Percentiles rank a stretch among this genome's conserved stretches.
phyloP scores from a whole-genome alignment of 768 basidiomycete species.

The Russula dissimulans region DNA sequence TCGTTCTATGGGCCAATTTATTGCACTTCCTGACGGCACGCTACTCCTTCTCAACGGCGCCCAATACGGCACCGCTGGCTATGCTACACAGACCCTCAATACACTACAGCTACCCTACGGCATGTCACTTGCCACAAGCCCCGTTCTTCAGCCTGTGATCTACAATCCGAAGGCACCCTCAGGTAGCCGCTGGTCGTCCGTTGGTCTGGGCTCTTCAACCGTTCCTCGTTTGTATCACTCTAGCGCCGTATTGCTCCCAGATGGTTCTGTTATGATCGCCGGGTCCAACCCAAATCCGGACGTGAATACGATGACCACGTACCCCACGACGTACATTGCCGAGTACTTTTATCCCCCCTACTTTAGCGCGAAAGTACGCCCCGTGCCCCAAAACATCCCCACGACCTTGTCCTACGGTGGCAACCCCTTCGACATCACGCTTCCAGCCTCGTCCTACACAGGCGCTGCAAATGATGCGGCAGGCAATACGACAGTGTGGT shows the following conservation, averaged over 20 bases:
- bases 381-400: neutral
- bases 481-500: neutral
- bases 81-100: neutral
- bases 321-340: neutral
- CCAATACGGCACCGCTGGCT: neutral
- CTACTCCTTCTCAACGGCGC: conserved; percentile 2
- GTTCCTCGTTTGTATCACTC: conserved; percentile 8
- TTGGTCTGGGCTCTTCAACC: neutral
- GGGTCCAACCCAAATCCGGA: conserved; percentile 4
- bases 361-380: neutral
- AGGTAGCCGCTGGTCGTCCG: neutral
- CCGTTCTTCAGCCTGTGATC: neutral
- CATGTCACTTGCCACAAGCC: neutral
- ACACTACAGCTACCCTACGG: neutral
- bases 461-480: neutral
- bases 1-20: neutral
- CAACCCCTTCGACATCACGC: neutral
- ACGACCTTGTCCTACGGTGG: conserved; percentile 2
- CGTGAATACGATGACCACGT: neutral
- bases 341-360: conserved; percentile 6
- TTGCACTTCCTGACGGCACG: neutral
- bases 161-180: neutral
- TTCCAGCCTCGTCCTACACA: neutral
- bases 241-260: neutral
- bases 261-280: conserved; percentile 3